A percentile compares a stretch with the other conserved stretches of the same genome.
Conservation (phyloP, 805 yeast species). For the Metschnikowia orientalis region DNA sequence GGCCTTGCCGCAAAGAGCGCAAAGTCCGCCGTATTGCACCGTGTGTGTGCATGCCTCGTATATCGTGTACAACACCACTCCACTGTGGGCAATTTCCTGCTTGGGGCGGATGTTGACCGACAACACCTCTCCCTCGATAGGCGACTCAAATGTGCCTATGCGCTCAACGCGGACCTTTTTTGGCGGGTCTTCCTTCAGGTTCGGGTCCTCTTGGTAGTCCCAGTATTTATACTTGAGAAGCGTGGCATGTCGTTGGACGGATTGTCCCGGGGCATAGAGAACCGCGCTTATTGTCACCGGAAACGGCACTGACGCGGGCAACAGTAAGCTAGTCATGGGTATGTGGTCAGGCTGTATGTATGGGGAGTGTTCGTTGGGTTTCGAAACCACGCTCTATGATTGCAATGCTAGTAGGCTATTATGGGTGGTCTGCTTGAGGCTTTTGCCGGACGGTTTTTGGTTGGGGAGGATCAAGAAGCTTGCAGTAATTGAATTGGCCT, state of each 20-base stretch:
- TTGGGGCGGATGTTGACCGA: conserved; percentile 49
- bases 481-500: too few relatives aligned
- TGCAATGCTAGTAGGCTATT: too few relatives aligned
- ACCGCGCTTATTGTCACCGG: conserved; percentile 63
- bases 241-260: conserved; percentile 48
- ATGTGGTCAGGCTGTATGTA: not conserved
- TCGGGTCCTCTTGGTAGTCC: conserved; percentile 58
- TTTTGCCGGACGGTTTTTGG: too few relatives aligned
- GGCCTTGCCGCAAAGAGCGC: conserved; percentile 87
- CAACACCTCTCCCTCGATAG: conserved; percentile 66
- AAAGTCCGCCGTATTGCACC: conserved; percentile 90
- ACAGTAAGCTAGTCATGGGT: conserved; percentile 46
- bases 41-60: conserved; percentile 87
- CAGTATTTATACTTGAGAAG: conserved; percentile 61
- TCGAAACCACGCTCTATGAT: too few relatives aligned
- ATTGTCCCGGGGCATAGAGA: conserved; percentile 41
- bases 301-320: conserved; percentile 62
- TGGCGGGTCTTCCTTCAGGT: conserved; percentile 37
- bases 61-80: conserved; percentile 48
- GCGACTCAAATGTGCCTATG: conserved; percentile 76
- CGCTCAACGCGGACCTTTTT: conserved; percentile 57
- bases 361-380: not conserved
- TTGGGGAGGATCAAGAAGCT: too few relatives aligned
- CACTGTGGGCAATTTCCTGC: conserved; percentile 53
- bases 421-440: too few relatives aligned